Conservation (phyloP, 768 basidiomycete genomes). For the Lepiota subincarnata region DNA sequence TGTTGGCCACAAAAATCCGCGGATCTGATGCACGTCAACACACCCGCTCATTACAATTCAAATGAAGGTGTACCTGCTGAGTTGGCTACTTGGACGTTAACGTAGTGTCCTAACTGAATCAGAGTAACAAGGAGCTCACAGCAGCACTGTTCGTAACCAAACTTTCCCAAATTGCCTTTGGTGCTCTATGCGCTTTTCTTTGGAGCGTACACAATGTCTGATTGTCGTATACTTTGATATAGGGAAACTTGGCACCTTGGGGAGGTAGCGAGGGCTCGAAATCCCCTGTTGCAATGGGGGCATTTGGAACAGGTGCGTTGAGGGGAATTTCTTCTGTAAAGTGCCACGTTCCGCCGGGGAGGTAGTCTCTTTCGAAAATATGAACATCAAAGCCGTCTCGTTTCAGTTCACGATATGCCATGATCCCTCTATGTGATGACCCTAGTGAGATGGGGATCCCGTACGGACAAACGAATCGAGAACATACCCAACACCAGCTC, state of each 20-base stretch:
- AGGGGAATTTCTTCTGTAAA: constrained; percentile 34
- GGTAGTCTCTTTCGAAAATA: constrained; percentile 34
- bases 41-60: background rate
- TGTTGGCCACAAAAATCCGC: constrained; percentile 27
- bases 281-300: constrained; percentile 27
- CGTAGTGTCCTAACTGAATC: background rate
- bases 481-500: too few relatives aligned
- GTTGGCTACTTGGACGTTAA: constrained; percentile 16
- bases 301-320: constrained; percentile 33
- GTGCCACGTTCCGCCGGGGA: constrained; percentile 40
- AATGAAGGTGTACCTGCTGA: constrained; percentile 16
- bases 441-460: too few relatives aligned
- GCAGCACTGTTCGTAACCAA: constrained; percentile 32
- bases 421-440: constrained; percentile 26
- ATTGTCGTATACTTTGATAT: constrained; percentile 23
- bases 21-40: constrained; percentile 13
- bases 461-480: too few relatives aligned
- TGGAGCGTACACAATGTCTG: constrained; percentile 16
- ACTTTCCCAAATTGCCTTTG: constrained; percentile 33
- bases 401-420: constrained; percentile 31
- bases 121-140: constrained; percentile 18
- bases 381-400: constrained; percentile 32
- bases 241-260: constrained; percentile 23
- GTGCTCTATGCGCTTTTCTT: constrained; percentile 29
- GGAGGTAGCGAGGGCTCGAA: constrained; percentile 34